Percentiles rank a stretch among this genome's conserved stretches.
Evolutionary conservation across 2,329 filamentous ascomycete genomes (phyloP).

Genomic region (Neopestalotiopsis sp.): DNA sequence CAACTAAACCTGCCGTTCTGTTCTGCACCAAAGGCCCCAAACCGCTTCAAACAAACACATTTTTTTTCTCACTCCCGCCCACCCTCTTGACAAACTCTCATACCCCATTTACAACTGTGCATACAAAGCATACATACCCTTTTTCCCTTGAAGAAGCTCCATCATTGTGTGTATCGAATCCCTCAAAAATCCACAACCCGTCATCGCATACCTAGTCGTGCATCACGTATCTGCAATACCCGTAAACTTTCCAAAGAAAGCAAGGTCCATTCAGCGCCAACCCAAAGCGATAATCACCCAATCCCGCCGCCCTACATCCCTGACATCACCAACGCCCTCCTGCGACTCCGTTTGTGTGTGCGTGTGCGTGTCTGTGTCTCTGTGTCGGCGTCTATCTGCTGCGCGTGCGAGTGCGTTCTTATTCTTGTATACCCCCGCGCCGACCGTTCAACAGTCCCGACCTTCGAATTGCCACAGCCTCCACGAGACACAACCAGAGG

Average conservation of each 20-base stretch:
- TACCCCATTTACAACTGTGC: not conserved
- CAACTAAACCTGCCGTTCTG: not conserved
- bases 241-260: not conserved
- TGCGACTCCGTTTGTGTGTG: not conserved
- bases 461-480: not conserved
- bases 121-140: not conserved
- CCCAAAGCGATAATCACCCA: constrained; percentile 5
- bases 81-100: not conserved
- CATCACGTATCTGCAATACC: not conserved
- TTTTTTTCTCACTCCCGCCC: not conserved
- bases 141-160: not conserved
- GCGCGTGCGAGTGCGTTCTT: not conserved
- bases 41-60: not conserved
- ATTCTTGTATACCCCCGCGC: not conserved
- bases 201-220: not conserved
- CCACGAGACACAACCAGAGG: not conserved
- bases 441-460: not conserved
- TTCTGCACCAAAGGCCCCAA: constrained; percentile 1
- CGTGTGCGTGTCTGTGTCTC: not conserved
- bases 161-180: not conserved
- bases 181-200: not conserved
- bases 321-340: constrained; percentile 8
- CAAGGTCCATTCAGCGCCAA: not conserved
- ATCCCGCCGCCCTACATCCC: not conserved
- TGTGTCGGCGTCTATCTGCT: not conserved